Percentiles rank a stretch among this genome's conserved stretches.
phyloP scores from a whole-genome alignment of 352 stramenopile genomes.

The Phytopythium sindhum region DNA sequence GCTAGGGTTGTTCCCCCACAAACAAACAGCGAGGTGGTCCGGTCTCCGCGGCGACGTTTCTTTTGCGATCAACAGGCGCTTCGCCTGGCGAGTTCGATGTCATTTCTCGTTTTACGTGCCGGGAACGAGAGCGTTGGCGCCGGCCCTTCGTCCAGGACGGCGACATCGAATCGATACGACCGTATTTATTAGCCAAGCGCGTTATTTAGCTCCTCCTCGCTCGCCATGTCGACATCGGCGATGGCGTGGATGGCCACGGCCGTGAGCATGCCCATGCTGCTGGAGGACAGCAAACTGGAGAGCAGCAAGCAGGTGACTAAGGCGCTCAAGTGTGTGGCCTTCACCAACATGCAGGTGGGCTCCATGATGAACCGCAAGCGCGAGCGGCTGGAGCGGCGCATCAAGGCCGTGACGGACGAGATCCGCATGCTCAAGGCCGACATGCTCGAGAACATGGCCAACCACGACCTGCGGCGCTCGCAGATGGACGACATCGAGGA shows the following conservation, averaged over 20 bases:
- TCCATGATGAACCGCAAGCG: conserved; percentile 52
- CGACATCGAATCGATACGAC: not conserved
- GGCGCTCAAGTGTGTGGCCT: conserved; percentile 60
- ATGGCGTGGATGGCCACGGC: conserved; percentile 32
- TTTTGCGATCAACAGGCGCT: too few relatives aligned
- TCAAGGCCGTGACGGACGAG: conserved; percentile 40
- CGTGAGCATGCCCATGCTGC: conserved; percentile 21
- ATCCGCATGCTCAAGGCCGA: conserved; percentile 49
- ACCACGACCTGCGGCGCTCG: conserved; percentile 38
- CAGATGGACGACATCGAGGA: conserved; percentile 51
- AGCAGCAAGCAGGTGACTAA: conserved; percentile 61
- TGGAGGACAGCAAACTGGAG: conserved; percentile 23
- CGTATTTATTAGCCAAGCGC: not conserved
- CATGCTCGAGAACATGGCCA: conserved; percentile 47
- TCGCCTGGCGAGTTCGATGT: not conserved
- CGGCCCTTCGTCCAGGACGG: not conserved
- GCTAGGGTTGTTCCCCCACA: too few relatives aligned
- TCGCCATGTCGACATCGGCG: conserved; percentile 21
- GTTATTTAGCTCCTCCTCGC: not conserved
- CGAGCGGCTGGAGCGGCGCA: conserved; percentile 40
- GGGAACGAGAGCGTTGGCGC: not conserved
- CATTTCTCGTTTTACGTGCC: not conserved
- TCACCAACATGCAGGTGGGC: conserved; percentile 56
- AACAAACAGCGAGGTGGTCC: not conserved
- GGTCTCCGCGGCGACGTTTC: not conserved